Percentiles rank a stretch among this genome's conserved stretches.
Conservation (phyloP, 805 yeast genomes). For the Candida vaughaniae region DNA sequence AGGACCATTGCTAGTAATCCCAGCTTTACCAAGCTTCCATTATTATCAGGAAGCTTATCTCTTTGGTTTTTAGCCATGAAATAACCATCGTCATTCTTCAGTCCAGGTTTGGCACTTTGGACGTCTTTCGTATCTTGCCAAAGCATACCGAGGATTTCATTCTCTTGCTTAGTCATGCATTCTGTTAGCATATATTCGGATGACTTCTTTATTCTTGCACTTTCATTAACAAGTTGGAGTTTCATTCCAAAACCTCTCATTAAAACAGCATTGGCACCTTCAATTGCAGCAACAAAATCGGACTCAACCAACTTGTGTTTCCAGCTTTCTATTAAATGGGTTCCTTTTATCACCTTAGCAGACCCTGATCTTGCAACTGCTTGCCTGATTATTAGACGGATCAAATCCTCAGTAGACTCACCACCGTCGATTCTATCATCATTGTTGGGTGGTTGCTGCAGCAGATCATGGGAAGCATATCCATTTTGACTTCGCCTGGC, state of each 20-base stretch:
- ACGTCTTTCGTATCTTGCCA: constrained; percentile 17
- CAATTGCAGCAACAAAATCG: constrained; percentile 14
- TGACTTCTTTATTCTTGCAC: constrained; percentile 14
- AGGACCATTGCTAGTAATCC: constrained; percentile 32
- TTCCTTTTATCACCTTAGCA: constrained; percentile 16
- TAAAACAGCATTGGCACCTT: constrained; percentile 1
- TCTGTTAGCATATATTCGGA: constrained; percentile 13
- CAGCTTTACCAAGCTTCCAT: constrained; percentile 25
- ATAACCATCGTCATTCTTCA: constrained; percentile 16
- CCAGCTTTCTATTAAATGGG: constrained; percentile 13
- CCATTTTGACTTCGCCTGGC: no score
- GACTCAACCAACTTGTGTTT: constrained; percentile 6
- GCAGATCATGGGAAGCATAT: no score
- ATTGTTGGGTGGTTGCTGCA: no score
- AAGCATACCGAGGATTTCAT: constrained; percentile 23
- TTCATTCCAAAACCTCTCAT: constrained; percentile 1
- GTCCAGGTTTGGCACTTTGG: constrained; percentile 9
- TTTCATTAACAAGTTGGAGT: constrained; percentile 1
- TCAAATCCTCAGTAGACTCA: constrained; percentile 10
- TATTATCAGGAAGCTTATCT: constrained; percentile 19
- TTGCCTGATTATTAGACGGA: constrained; percentile 1
- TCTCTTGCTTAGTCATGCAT: constrained; percentile 19
- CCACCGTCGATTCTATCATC: neutral
- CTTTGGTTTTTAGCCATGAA: constrained; percentile 23
- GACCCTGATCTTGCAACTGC: constrained; percentile 3